phyloP scores from a whole-genome alignment of 2,329 filamentous ascomycete genomes.

The Fusarium bactridioides region DNA sequence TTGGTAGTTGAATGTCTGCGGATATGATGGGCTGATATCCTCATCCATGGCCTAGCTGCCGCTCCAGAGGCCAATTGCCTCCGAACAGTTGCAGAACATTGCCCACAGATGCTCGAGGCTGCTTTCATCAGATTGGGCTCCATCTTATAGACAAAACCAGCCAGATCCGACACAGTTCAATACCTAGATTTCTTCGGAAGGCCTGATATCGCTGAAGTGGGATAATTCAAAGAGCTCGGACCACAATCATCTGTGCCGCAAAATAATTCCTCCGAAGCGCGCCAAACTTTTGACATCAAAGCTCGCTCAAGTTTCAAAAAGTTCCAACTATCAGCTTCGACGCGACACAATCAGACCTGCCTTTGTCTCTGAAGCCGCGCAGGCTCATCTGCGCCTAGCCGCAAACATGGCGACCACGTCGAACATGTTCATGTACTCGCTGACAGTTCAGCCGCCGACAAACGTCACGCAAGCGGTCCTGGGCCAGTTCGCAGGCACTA shows the following conservation, averaged over 20 bases:
- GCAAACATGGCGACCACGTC: constrained; percentile 92
- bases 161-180: constrained; percentile 7
- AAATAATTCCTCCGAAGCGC: constrained; percentile 47
- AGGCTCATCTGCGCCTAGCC: constrained; percentile 59
- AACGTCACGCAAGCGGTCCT: constrained; percentile 89
- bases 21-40: constrained; percentile 42
- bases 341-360: constrained; percentile 42
- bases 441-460: constrained; percentile 93
- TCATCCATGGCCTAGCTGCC: constrained; percentile 39
- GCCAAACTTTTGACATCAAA: constrained; percentile 45
- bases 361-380: constrained; percentile 52
- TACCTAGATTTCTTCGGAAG: constrained; percentile 25
- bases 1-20: constrained; percentile 42
- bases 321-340: constrained; percentile 36
- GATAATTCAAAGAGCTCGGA: constrained; percentile 45
- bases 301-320: constrained; percentile 38
- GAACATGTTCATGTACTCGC: constrained; percentile 97
- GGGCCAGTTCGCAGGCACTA: constrained; percentile 94
- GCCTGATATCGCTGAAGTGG: constrained; percentile 35
- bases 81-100: constrained; percentile 49
- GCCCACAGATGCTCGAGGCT: constrained; percentile 51
- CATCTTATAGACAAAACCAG: constrained; percentile 40
- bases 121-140: constrained; percentile 52
- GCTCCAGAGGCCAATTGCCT: constrained; percentile 40
- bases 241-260: constrained; percentile 44